Conservation (phyloP, 129 eudicot species). For the Sambucus nigra region DNA sequence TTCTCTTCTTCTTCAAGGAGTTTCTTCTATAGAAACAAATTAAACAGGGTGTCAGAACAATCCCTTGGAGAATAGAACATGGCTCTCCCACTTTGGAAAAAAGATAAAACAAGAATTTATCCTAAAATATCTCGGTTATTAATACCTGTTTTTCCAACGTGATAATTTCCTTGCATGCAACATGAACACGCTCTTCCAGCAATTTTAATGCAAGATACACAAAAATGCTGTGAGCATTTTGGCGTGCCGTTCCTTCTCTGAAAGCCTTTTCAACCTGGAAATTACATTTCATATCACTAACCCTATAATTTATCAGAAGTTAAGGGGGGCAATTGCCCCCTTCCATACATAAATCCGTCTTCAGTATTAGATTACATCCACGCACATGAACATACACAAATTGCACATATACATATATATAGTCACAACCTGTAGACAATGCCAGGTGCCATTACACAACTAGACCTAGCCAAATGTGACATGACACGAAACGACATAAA, state of each 20-base stretch:
- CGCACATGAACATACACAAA: too few species aligned
- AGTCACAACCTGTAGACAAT: too few species aligned
- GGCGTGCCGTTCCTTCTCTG: conserved; percentile 99
- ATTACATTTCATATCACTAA: conserved; percentile 1
- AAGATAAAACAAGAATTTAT: too few species aligned
- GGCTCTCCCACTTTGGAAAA: not conserved
- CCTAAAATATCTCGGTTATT: not conserved
- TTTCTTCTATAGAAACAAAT: conserved; percentile 43
- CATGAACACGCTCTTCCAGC: conserved; percentile 82
- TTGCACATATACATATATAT: too few species aligned
- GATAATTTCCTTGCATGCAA: conserved; percentile 87
- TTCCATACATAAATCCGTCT: too few species aligned
- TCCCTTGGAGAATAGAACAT: too few species aligned
- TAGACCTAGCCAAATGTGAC: too few species aligned
- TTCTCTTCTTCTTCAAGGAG: conserved; percentile 99
- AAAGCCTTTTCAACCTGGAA: conserved; percentile 94
- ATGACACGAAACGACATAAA: too few species aligned
- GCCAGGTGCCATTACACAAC: too few species aligned
- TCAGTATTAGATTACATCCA: too few species aligned
- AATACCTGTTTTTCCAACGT: conserved; percentile 86
- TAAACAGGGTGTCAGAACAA: not conserved
- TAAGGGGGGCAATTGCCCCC: too few species aligned
- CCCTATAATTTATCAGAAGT: too few species aligned
- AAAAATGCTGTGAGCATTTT: conserved; percentile 96
- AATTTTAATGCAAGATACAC: conserved; percentile 84